Conservation (phyloP, 805 yeast species). For the Saturnispora besseyi region DNA sequence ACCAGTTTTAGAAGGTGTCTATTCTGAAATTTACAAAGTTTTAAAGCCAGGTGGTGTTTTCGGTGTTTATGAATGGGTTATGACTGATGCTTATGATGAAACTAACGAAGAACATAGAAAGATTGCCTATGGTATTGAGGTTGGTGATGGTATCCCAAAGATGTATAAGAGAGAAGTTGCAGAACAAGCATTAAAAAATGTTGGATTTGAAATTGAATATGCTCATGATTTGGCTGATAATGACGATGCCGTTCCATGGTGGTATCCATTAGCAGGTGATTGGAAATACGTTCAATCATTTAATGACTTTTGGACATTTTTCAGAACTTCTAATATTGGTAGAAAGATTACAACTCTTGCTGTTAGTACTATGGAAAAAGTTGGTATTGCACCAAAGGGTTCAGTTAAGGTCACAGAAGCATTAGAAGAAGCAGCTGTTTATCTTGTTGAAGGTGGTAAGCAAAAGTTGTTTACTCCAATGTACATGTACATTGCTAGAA, state of each 20-base stretch:
- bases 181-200: constrained; percentile 70
- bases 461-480: constrained; percentile 91
- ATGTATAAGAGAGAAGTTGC: constrained; percentile 87
- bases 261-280: constrained; percentile 92
- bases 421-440: constrained; percentile 93
- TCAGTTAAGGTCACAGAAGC: constrained; percentile 84
- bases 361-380: constrained; percentile 72
- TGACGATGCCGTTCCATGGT: constrained; percentile 90
- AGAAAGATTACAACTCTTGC: constrained; percentile 75
- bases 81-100: constrained; percentile 92
- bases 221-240: constrained; percentile 76
- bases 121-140: constrained; percentile 93
- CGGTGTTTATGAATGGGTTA: constrained; percentile 99
- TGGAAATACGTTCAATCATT: constrained; percentile 77
- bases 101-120: constrained; percentile 80
- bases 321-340: constrained; percentile 83
- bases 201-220: constrained; percentile 76
- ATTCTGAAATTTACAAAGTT: constrained; percentile 87
- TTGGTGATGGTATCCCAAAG: constrained; percentile 98
- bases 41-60: constrained; percentile 96
- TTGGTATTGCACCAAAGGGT: constrained; percentile 90
- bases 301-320: constrained; percentile 69
- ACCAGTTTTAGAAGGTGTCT: constrained; percentile 92
- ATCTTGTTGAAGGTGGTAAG: constrained; percentile 88
- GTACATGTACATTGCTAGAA: constrained; percentile 86